Percentiles rank a stretch among this genome's conserved stretches.
These are phyloP conservation scores for Dentipellis fragilis DNA, from an alignment of 768 basidiomycete genomes.

Conservation along the genomic window DNA sequence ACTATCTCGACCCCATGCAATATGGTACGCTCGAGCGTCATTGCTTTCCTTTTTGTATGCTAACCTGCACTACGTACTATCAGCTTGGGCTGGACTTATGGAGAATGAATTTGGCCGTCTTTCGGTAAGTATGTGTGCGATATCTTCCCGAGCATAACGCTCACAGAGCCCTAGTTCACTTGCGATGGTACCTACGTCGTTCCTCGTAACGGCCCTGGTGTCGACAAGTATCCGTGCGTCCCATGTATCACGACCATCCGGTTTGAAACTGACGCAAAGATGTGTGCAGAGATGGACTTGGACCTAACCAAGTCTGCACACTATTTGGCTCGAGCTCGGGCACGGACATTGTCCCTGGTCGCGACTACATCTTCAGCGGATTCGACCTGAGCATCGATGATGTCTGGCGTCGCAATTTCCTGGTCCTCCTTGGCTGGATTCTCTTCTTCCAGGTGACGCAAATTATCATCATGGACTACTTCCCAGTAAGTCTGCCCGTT, in stretches of 20 bases:
- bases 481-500: constrained; percentile 35
- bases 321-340: constrained; percentile 58
- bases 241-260: constrained; percentile 5
- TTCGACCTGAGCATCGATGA: constrained; percentile 40
- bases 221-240: constrained; percentile 54
- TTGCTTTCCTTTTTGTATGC: neutral
- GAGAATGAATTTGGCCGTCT: constrained; percentile 79
- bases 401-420: constrained; percentile 59
- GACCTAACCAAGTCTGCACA: constrained; percentile 71
- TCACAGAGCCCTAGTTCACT: constrained; percentile 28
- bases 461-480: constrained; percentile 53
- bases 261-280: constrained; percentile 5
- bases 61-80: neutral
- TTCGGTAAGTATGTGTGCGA: constrained; percentile 28
- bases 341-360: constrained; percentile 43
- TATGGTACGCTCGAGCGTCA: constrained; percentile 37
- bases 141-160: constrained; percentile 4
- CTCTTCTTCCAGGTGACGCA: constrained; percentile 63
- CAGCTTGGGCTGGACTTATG: constrained; percentile 69
- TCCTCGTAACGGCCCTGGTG: constrained; percentile 50
- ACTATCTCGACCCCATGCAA: constrained; percentile 69
- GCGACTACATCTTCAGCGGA: constrained; percentile 48
- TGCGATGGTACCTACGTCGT: constrained; percentile 60
- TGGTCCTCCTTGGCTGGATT: constrained; percentile 64
- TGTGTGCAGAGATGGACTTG: constrained; percentile 30